Base-by-base conservation (phyloP, 2,329 filamentous ascomycete genomes). In the Alternaria sp. region DNA sequence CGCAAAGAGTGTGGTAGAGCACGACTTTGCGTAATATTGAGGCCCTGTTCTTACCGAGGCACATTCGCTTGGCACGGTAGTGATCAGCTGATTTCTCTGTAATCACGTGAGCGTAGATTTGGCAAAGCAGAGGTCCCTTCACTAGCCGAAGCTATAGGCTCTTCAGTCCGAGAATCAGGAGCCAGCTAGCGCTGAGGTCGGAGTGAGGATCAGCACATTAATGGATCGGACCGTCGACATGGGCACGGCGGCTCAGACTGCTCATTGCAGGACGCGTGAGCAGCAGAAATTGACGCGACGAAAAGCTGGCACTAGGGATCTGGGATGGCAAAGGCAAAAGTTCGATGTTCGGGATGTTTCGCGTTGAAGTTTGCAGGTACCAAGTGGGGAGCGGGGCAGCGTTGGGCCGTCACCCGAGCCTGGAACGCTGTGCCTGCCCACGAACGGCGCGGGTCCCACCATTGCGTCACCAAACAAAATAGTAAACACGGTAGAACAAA, bases 381-480 rank as follows among this genome's bases (percentile, higher is more conserved):
- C 46, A 24, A 42, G 57, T 59, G 57, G 52, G 52, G 52, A 44
- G 44, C 51, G 57, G 57, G 57, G 44, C 44, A 55, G 39, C 52
- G 38, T 59, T 59, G 57, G 44, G 32, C 57, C 44, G 44, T 34
- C 57, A 39, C 38, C 46, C 26, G 54, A 51, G 54, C 44, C 54
- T 56, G 44, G 54, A 58, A 59, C 57, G 44, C 55, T 38, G 36
- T n/a, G 54, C 34, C 41, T 43, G 14, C 30, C 20, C 18, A 39
- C 39, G 39, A 38, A 32, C 41, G 26, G 26, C 41, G 55, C 49
- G 49, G 51, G 57, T 48, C 41, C 52, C 46, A 51, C 57, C 34
- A 48, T 59, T 59, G 57, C 57, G 57, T 59, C 57, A 56, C 52
- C 39, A 43, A 47, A 32, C 34, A 58, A 54, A 58, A 39, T n/a